Conservation (phyloP, 1,139 yeast genomes). For the Pneumocystis canis region DNA sequence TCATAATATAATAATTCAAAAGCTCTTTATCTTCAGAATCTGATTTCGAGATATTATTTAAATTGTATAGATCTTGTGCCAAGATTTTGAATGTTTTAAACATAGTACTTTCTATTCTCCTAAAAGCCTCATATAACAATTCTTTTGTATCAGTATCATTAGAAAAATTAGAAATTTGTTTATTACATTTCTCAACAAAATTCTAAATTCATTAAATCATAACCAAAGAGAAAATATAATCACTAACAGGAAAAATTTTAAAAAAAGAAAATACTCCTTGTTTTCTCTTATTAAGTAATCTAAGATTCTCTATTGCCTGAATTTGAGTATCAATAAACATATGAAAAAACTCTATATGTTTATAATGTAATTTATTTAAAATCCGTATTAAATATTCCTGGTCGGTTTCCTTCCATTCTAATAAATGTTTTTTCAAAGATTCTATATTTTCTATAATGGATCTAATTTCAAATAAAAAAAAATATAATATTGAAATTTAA, state of each 20-base stretch:
- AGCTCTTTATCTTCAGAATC: constrained; percentile 44
- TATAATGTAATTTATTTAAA: constrained; percentile 39
- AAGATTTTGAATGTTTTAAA: constrained; percentile 22
- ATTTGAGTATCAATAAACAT: constrained; percentile 43
- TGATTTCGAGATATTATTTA: background rate
- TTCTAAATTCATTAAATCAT: background rate
- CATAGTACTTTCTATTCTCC: constrained; percentile 23
- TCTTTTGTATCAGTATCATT: constrained; percentile 23
- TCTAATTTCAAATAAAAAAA: background rate
- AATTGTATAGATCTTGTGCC: constrained; percentile 19
- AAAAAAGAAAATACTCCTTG: constrained; percentile 32
- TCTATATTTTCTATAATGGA: constrained; percentile 27
- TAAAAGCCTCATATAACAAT: constrained; percentile 33
- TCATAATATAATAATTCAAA: constrained; percentile 42
- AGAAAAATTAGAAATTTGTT: background rate
- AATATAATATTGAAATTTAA: constrained; percentile 17
- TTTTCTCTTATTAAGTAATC: constrained; percentile 30
- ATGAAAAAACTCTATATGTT: constrained; percentile 43
- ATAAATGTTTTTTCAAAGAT: constrained; percentile 28
- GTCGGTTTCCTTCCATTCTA: constrained; percentile 34
- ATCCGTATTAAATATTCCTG: constrained; percentile 53
- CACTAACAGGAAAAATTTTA: constrained; percentile 28
- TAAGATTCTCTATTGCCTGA: constrained; percentile 39
- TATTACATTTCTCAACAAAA: background rate
- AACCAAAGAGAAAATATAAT: background rate